phyloP scores from a whole-genome alignment of 306 rosid genomes.

The Albizia julibrissin region DNA sequence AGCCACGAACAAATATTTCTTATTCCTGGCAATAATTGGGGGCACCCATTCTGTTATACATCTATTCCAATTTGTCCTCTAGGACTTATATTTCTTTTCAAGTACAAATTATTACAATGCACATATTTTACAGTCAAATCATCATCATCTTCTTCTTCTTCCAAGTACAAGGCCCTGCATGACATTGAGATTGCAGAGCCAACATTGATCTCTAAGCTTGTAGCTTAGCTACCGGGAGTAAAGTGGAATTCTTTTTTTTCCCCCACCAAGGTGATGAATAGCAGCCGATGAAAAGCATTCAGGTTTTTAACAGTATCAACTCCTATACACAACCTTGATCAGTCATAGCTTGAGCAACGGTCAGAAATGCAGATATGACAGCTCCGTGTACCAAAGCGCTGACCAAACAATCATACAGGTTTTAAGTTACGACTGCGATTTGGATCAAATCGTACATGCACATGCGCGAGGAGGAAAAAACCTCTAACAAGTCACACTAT shows the following conservation, averaged over 20 bases:
- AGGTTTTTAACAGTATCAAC: slow-evolving; percentile 3
- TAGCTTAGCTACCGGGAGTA: not conserved
- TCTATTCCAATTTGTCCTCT: slow-evolving; percentile 30
- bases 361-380: slow-evolving; percentile 77
- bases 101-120: slow-evolving; percentile 37
- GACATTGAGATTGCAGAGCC: slow-evolving; percentile 7
- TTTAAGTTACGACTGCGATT: not conserved
- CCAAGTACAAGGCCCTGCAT: slow-evolving; percentile 12
- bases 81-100: slow-evolving; percentile 3
- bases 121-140: slow-evolving; percentile 52
- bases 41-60: slow-evolving; percentile 28
- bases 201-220: slow-evolving; percentile 31
- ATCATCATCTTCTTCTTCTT: not conserved
- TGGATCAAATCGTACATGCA: not conserved
- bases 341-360: slow-evolving; percentile 86
- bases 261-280: not conserved
- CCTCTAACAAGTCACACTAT: not conserved
- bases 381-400: slow-evolving; percentile 86
- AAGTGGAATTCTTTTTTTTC: not conserved
- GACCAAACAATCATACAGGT: slow-evolving; percentile 27
- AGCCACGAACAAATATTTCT: slow-evolving; percentile 12
- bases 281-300: slow-evolving; percentile 24
- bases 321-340: slow-evolving; percentile 88
- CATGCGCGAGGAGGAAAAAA: not conserved
- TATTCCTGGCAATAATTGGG: slow-evolving; percentile 14